phyloP scores from a whole-genome alignment of 2,329 filamentous ascomycete species.

The Pleomassaria siparia region DNA sequence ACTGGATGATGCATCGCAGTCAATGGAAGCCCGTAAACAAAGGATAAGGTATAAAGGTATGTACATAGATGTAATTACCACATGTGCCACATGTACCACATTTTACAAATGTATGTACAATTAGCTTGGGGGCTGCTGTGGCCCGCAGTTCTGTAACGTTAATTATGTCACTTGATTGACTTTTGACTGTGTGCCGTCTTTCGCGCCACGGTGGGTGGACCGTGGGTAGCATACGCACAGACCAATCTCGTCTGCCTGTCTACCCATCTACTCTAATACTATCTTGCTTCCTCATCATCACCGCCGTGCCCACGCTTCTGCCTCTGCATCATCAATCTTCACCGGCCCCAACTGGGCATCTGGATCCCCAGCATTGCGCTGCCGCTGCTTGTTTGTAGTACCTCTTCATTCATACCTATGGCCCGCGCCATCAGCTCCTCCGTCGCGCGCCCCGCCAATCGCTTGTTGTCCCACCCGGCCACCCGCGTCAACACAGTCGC shows the following conservation, averaged over 20 bases:
- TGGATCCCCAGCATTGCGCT: background rate
- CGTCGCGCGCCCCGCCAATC: slow-evolving; percentile 27
- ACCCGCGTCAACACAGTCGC: slow-evolving; percentile 29
- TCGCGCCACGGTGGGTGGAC: background rate
- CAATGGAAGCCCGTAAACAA: too few species aligned
- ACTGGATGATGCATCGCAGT: too few species aligned
- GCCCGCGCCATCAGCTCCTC: slow-evolving; percentile 34
- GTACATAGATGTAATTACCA: too few species aligned
- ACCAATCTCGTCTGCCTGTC: background rate
- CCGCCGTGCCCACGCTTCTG: background rate
- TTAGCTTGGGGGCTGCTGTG: background rate
- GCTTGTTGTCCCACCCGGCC: slow-evolving; percentile 22
- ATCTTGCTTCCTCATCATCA: background rate
- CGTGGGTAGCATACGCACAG: background rate
- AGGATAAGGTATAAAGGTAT: too few species aligned
- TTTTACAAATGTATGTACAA: too few species aligned
- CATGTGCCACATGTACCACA: too few species aligned
- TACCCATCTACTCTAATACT: background rate
- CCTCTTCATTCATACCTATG: slow-evolving; percentile 19
- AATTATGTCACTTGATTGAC: background rate
- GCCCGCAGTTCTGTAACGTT: background rate
- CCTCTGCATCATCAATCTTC: background rate
- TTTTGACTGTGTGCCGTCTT: background rate
- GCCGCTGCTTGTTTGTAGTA: background rate
- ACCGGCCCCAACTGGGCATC: background rate